phyloP scores from a whole-genome alignment of 2,329 filamentous ascomycete genomes.

The Calonectria crousiana region DNA sequence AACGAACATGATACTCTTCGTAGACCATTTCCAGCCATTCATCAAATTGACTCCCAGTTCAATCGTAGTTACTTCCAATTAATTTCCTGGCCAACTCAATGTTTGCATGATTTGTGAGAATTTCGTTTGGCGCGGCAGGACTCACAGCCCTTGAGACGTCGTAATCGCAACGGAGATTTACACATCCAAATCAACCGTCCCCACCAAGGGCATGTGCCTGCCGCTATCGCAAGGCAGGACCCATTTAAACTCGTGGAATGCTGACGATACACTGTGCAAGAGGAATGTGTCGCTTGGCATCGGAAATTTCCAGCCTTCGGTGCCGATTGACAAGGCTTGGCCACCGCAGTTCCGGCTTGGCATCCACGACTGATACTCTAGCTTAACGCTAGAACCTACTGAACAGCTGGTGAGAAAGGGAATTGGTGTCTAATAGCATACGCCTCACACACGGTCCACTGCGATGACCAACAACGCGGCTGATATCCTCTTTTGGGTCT shows the following conservation, averaged over 20 bases:
- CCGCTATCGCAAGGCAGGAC: background rate
- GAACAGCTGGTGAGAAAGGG: background rate
- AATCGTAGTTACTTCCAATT: background rate
- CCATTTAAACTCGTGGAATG: background rate
- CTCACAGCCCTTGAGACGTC: background rate
- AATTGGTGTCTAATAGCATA: background rate
- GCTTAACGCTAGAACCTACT: no score
- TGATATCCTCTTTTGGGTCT: background rate
- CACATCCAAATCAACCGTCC: background rate
- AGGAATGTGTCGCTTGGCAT: background rate
- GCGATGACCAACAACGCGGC: background rate
- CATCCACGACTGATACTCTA: background rate
- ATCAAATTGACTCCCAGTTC: background rate
- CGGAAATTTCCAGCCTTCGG: background rate
- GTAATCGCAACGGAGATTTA: background rate
- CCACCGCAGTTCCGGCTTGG: slow-evolving; percentile 4
- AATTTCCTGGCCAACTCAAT: no score
- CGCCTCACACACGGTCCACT: background rate
- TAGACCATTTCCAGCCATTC: no score
- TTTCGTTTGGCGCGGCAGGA: background rate
- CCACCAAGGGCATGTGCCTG: background rate
- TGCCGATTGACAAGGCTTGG: background rate
- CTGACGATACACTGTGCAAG: background rate
- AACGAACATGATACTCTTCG: background rate
- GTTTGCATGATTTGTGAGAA: background rate